These are phyloP conservation scores for Colletotrichum tropicicola DNA, from an alignment of 2,329 filamentous ascomycete genomes.

Conservation along the genomic window DNA sequence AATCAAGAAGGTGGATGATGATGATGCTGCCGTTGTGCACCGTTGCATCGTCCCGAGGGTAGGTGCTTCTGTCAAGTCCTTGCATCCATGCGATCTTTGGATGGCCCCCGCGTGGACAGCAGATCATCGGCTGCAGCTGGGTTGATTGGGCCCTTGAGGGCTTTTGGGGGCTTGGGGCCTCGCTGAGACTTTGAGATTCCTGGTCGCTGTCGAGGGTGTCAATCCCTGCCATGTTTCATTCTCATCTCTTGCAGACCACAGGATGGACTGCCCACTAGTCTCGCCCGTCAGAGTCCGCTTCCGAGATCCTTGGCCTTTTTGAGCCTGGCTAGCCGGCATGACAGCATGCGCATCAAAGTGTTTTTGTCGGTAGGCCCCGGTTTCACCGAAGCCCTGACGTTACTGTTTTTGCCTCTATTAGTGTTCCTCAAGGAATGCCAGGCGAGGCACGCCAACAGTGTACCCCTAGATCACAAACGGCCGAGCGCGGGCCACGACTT, in stretches of 20 bases:
- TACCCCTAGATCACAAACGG: conserved; percentile 15
- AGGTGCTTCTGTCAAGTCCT: conserved; percentile 18
- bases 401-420: not conserved
- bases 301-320: conserved; percentile 16
- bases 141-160: conserved; percentile 2
- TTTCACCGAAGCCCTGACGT: conserved; percentile 30
- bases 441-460: not conserved
- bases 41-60: conserved; percentile 17
- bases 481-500: conserved; percentile 8
- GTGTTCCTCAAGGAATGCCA: conserved; percentile 11
- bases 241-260: conserved; percentile 19
- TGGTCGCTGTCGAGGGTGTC: not conserved
- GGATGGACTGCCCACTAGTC: not conserved
- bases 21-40: not conserved
- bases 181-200: not conserved
- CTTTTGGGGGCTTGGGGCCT: not conserved
- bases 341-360: conserved; percentile 29
- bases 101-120: conserved; percentile 22
- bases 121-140: conserved; percentile 13
- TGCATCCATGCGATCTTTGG: conserved; percentile 24
- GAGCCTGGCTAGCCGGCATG: conserved; percentile 17
- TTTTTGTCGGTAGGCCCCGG: conserved; percentile 32
- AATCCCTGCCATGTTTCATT: conserved; percentile 30
- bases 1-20: too few species aligned
- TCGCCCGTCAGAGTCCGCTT: not conserved